Evolutionary conservation across 257 asterid species (phyloP).

Genomic region (Anisodus acutangulus): DNA sequence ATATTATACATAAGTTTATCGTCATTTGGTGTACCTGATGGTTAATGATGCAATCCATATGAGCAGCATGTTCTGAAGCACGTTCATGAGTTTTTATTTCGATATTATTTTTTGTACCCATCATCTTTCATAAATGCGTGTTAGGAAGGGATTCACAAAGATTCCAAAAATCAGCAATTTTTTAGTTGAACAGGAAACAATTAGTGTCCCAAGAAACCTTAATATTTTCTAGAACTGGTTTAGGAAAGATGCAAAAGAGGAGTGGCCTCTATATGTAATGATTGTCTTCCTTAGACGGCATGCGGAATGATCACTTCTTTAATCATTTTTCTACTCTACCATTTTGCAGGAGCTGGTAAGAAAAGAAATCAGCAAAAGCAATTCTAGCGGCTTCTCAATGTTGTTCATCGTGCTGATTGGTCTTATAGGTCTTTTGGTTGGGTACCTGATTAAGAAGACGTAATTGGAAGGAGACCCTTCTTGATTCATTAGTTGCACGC

Average conservation of each 20-base stretch:
- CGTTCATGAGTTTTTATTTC: background rate
- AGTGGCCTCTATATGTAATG: background rate
- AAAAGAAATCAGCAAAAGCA: conserved; percentile 47
- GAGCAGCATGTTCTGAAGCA: conserved; percentile 19
- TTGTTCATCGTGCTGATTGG: conserved; percentile 45
- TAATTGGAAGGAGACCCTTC: conserved; percentile 1
- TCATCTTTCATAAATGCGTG: background rate
- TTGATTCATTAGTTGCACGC: background rate
- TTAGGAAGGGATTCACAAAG: background rate
- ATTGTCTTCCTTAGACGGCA: background rate
- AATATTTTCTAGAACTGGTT: background rate
- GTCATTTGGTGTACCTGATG: conserved; percentile 9
- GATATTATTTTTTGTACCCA: background rate
- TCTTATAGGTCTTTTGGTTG: conserved; percentile 60
- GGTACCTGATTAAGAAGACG: conserved; percentile 54
- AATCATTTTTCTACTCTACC: conserved; percentile 8
- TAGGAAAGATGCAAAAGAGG: background rate
- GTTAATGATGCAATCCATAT: background rate
- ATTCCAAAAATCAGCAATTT: background rate
- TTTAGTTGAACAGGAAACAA: background rate
- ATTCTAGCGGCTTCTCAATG: conserved; percentile 49
- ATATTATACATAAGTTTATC: background rate
- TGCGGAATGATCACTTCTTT: background rate
- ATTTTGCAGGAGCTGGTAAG: conserved; percentile 54
- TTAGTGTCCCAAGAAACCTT: background rate